A percentile compares a stretch with the other conserved stretches of the same genome.
These are phyloP conservation scores for Apostasia ramifera DNA, from an alignment of 106 monocot genomes.

Conservation along the genomic window DNA sequence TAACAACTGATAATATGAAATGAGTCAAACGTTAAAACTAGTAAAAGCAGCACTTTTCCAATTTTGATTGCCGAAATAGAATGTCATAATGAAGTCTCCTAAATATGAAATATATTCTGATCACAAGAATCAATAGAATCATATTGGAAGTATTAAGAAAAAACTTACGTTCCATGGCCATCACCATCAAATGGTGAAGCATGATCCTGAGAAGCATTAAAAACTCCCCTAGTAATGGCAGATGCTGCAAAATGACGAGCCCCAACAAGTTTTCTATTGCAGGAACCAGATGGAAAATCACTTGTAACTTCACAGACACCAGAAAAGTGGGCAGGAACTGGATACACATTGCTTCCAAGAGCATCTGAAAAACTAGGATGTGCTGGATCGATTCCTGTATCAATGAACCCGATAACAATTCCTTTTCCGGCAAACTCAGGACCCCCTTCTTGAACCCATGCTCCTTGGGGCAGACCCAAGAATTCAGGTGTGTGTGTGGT, in stretches of 20 bases:
- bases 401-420: slow-evolving; percentile 85
- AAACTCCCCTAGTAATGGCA: slow-evolving; percentile 87
- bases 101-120: too few relatives aligned
- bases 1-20: too few relatives aligned
- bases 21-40: too few relatives aligned
- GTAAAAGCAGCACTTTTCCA: too few relatives aligned
- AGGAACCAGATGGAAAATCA: slow-evolving; percentile 96
- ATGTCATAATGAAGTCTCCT: background rate
- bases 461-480: slow-evolving; percentile 79
- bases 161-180: slow-evolving; percentile 95
- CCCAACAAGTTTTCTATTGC: slow-evolving; percentile 91
- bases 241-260: slow-evolving; percentile 98
- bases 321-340: slow-evolving; percentile 72
- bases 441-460: slow-evolving; percentile 86
- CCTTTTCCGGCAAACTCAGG: slow-evolving; percentile 81
- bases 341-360: slow-evolving; percentile 29
- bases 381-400: slow-evolving; percentile 91
- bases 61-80: background rate
- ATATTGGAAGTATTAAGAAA: background rate
- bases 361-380: slow-evolving; percentile 85
- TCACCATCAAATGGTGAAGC: slow-evolving; percentile 97
- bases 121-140: background rate
- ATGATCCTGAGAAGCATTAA: slow-evolving; percentile 77
- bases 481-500: slow-evolving; percentile 96
- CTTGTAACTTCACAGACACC: slow-evolving; percentile 90